Evolutionary conservation across 306 rosid species (phyloP).

Genomic region (Vicia faba): DNA sequence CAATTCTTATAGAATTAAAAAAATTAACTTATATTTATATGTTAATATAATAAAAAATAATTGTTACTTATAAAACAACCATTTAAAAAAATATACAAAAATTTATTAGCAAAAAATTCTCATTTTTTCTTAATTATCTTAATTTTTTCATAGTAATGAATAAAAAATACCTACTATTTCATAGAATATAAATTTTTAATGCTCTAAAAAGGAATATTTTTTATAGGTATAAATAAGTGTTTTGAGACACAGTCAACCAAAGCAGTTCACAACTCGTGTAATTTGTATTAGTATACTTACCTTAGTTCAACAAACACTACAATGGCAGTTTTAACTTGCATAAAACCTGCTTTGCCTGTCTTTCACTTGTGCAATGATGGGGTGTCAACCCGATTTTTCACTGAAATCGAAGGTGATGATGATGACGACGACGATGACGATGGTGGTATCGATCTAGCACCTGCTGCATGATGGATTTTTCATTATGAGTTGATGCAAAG

Average conservation of each 20-base stretch:
- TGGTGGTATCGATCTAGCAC: slow-evolving; percentile 46
- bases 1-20: no score
- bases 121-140: no score
- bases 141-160: no score
- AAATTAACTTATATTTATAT: no score
- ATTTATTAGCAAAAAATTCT: no score
- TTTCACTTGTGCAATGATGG: slow-evolving; percentile 27
- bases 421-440: slow-evolving; percentile 50
- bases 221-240: slow-evolving; percentile 28
- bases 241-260: slow-evolving; percentile 34
- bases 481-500: neutral
- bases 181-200: no score
- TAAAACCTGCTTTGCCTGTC: slow-evolving; percentile 30
- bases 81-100: no score
- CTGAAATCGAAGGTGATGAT: slow-evolving; percentile 28
- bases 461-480: slow-evolving; percentile 42
- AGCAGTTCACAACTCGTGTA: slow-evolving; percentile 23
- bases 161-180: no score
- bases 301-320: neutral
- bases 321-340: slow-evolving; percentile 41
- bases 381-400: neutral
- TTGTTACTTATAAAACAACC: no score
- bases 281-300: neutral
- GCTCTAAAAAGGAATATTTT: neutral
- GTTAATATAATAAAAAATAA: no score